These are phyloP conservation scores for Chaetoceros tenuissimus DNA, from an alignment of 108 stramenopile species.

Conservation along the genomic window DNA sequence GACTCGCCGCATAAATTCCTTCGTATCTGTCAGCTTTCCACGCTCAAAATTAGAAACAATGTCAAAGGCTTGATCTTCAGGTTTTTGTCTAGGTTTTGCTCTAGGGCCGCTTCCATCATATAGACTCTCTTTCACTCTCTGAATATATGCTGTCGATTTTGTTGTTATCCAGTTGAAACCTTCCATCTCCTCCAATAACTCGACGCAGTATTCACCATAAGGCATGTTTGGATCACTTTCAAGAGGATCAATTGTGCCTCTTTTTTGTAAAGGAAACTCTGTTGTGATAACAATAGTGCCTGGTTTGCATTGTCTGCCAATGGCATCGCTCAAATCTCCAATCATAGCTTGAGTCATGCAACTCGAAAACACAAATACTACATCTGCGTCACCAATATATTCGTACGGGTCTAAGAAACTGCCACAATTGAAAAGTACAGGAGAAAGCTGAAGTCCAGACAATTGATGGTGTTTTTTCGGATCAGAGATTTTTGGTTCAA, in stretches of 20 bases:
- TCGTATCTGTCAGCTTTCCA: too few relatives aligned
- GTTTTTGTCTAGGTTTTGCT: too few relatives aligned
- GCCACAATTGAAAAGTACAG: conserved; percentile 26
- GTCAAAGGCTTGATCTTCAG: too few relatives aligned
- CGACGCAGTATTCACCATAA: conserved; percentile 21
- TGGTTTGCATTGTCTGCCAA: conserved; percentile 33
- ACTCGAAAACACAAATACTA: conserved; percentile 40
- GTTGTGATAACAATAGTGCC: conserved; percentile 42
- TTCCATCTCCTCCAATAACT: conserved; percentile 34
- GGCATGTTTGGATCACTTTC: conserved; percentile 26
- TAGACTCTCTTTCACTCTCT: conserved; percentile 28
- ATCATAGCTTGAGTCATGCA: conserved; percentile 25
- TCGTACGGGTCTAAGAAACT: conserved; percentile 31
- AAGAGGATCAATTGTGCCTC: conserved; percentile 19
- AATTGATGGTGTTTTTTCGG: neutral
- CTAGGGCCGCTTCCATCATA: conserved; percentile 23
- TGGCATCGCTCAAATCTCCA: conserved; percentile 24
- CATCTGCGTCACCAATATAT: conserved; percentile 34
- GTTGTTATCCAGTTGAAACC: conserved; percentile 42
- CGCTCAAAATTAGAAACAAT: too few relatives aligned
- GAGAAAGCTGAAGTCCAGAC: conserved; percentile 9
- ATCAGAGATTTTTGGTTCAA: neutral
- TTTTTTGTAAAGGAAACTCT: conserved; percentile 25
- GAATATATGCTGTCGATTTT: conserved; percentile 36
- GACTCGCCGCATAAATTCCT: too few relatives aligned